phyloP scores from a whole-genome alignment of 441 rosid species.

The Gossypium laxum region DNA sequence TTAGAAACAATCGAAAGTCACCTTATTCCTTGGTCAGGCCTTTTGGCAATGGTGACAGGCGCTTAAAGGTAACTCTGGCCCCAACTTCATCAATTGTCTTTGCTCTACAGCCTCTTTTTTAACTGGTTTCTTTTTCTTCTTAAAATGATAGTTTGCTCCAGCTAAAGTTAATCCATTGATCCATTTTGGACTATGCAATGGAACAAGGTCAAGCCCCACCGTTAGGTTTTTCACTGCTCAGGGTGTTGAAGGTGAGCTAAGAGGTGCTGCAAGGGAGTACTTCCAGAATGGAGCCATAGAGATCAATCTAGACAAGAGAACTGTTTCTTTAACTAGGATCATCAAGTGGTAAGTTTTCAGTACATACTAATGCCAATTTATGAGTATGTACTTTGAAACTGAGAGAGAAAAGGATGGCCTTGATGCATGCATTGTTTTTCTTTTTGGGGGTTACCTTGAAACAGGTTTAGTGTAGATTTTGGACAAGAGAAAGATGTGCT shows the following conservation, averaged over 20 bases:
- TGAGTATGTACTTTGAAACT: too few species aligned
- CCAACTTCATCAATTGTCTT: not conserved
- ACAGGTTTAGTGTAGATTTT: conserved; percentile 67
- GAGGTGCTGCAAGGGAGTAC: conserved; percentile 56
- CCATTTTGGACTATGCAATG: conserved; percentile 76
- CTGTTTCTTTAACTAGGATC: conserved; percentile 49
- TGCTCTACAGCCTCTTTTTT: not conserved
- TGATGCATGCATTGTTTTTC: not conserved
- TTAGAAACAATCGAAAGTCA: conserved; percentile 47
- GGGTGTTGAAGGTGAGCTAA: conserved; percentile 59
- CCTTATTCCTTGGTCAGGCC: conserved; percentile 54
- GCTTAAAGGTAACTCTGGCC: conserved; percentile 41
- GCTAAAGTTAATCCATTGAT: conserved; percentile 55
- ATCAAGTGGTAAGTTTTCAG: conserved; percentile 52
- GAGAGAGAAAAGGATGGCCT: not conserved
- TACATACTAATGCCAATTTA: too few species aligned
- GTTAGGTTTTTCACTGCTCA: conserved; percentile 64
- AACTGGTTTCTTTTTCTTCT: not conserved
- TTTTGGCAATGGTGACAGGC: conserved; percentile 37
- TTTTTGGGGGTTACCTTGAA: not conserved
- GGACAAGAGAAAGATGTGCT: conserved; percentile 55
- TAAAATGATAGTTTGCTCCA: conserved; percentile 34
- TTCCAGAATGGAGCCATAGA: conserved; percentile 54
- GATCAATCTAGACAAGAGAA: conserved; percentile 52
- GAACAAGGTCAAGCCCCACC: conserved; percentile 65